Conservation (phyloP, 176 grass and related monocot species). For the Dactylis glomerata region DNA sequence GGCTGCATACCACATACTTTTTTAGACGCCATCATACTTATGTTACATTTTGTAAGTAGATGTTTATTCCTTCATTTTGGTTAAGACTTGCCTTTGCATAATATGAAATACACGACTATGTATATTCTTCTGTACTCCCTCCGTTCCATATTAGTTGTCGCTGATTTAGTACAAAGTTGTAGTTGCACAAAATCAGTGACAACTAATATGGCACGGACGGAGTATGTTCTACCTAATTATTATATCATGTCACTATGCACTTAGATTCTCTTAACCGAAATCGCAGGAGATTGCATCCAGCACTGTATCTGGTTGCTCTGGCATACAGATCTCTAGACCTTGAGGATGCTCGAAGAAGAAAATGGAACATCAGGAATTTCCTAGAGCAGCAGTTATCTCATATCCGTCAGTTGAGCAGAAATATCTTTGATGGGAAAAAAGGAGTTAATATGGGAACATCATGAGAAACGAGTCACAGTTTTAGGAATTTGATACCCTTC, state of each 20-base stretch:
- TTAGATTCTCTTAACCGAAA: constrained; percentile 12
- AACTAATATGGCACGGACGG: too few species aligned
- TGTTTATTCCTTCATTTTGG: not conserved
- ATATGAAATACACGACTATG: not conserved
- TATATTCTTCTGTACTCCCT: too few species aligned
- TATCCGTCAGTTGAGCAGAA: constrained; percentile 46
- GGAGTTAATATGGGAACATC: constrained; percentile 13
- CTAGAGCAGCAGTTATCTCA: constrained; percentile 48
- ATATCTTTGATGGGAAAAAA: constrained; percentile 28
- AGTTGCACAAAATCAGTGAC: too few species aligned
- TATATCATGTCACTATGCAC: not conserved
- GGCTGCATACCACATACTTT: not conserved
- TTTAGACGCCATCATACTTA: not conserved
- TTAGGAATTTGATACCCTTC: not conserved
- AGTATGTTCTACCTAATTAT: too few species aligned
- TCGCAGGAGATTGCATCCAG: constrained; percentile 94
- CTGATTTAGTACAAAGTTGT: too few species aligned
- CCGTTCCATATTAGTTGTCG: too few species aligned
- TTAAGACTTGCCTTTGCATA: not conserved
- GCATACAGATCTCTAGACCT: constrained; percentile 94
- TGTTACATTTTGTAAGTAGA: not conserved
- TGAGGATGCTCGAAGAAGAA: constrained; percentile 66
- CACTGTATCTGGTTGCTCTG: constrained; percentile 78
- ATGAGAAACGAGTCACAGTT: constrained; percentile 13
- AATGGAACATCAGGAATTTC: constrained; percentile 46